These are phyloP conservation scores for Climacium dendroides DNA, from an alignment of 225 moss, liverwort and hornwort species.

Conservation along the genomic window DNA sequence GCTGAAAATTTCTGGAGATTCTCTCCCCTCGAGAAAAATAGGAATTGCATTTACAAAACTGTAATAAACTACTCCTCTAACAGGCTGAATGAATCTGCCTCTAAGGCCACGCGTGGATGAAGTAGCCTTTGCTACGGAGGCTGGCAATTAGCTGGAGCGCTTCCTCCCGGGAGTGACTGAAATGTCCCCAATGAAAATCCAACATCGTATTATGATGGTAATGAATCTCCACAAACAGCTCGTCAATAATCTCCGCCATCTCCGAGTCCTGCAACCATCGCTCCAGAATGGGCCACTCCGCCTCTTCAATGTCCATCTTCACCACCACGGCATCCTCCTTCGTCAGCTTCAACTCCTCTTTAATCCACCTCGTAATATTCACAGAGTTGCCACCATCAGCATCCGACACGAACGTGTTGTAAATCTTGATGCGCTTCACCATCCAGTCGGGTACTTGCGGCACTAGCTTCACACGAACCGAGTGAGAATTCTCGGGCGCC, in stretches of 20 bases:
- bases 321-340: conserved; percentile 56
- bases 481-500: not conserved
- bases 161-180: conserved; percentile 13
- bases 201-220: conserved; percentile 51
- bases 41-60: not conserved
- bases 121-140: conserved; percentile 29
- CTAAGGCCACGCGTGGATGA: conserved; percentile 46
- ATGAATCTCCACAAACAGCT: conserved; percentile 77
- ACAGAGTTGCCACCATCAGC: conserved; percentile 1
- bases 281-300: conserved; percentile 71
- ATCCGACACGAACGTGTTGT: conserved; percentile 36
- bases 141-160: conserved; percentile 15
- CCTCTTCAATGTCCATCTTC: conserved; percentile 91
- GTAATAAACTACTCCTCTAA: not conserved
- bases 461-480: conserved; percentile 7
- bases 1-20: not conserved
- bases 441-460: conserved; percentile 48
- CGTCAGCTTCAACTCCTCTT: conserved; percentile 48
- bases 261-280: conserved; percentile 57
- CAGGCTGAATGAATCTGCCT: not conserved
- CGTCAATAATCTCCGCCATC: conserved; percentile 64
- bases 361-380: conserved; percentile 67
- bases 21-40: not conserved
- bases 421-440: conserved; percentile 20
- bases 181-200: conserved; percentile 27